Conservation (phyloP, 164 flowering plant genomes). For the Euptelea pleiosperma region DNA sequence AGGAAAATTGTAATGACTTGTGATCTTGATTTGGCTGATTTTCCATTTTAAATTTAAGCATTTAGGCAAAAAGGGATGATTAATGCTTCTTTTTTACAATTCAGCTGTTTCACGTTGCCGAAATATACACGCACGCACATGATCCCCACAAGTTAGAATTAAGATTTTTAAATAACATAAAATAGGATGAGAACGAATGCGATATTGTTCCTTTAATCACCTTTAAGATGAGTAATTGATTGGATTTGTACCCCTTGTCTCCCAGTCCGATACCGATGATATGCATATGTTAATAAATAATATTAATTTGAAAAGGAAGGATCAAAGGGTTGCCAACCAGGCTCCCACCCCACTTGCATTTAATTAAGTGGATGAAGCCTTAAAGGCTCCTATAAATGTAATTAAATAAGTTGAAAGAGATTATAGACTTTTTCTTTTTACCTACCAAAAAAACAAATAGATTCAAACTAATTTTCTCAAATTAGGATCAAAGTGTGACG, state of each 20-base stretch:
- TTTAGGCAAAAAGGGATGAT: slow-evolving; percentile 2
- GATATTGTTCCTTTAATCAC: not conserved
- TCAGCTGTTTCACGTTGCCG: slow-evolving; percentile 3
- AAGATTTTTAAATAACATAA: slow-evolving; percentile 8
- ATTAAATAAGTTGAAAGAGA: not conserved
- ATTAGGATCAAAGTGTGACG: not conserved
- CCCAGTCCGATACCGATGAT: slow-evolving; percentile 9
- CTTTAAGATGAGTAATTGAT: not conserved
- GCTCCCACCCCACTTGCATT: slow-evolving; percentile 24
- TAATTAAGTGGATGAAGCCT: slow-evolving; percentile 5
- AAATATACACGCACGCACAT: slow-evolving; percentile 1
- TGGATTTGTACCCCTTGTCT: slow-evolving; percentile 2
- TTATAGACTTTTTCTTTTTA: not conserved
- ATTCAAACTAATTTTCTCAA: not conserved
- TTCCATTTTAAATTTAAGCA: slow-evolving; percentile 4
- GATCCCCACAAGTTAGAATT: slow-evolving; percentile 4
- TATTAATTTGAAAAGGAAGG: not conserved
- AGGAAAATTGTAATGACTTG: not conserved
- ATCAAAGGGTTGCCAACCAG: slow-evolving; percentile 20
- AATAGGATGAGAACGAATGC: not conserved
- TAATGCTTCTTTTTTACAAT: not conserved
- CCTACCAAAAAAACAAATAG: no score
- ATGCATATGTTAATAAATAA: slow-evolving; percentile 1
- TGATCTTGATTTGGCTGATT: not conserved
- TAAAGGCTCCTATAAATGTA: not conserved